A percentile compares a stretch with the other conserved stretches of the same genome.
Evolutionary conservation across 108 stramenopile genomes (phyloP).

Genomic region (Nitzschia palea): DNA sequence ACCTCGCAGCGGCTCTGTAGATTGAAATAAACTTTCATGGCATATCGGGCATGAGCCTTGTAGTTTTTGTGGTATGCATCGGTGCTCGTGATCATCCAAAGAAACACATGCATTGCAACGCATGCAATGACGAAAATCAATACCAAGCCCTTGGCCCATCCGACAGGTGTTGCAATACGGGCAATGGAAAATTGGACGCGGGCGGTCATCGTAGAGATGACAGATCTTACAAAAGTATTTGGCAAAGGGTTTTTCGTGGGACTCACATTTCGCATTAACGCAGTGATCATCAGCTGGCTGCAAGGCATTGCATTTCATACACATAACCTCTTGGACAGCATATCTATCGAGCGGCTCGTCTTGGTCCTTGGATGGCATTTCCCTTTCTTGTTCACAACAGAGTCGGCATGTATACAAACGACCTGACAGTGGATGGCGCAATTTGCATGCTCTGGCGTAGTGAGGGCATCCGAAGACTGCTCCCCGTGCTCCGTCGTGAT

Average conservation of each 20-base stretch:
- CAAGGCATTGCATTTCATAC: slow-evolving; percentile 87
- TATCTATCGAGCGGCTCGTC: slow-evolving; percentile 86
- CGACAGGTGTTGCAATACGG: slow-evolving; percentile 95
- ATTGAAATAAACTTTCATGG: slow-evolving; percentile 84
- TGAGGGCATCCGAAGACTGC: slow-evolving; percentile 87
- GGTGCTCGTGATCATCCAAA: slow-evolving; percentile 70
- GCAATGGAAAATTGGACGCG: slow-evolving; percentile 88
- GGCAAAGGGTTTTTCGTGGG: slow-evolving; percentile 63
- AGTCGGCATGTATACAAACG: slow-evolving; percentile 90
- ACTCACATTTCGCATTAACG: slow-evolving; percentile 69
- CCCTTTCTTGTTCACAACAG: slow-evolving; percentile 90
- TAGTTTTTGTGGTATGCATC: slow-evolving; percentile 90
- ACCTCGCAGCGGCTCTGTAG: slow-evolving; percentile 83
- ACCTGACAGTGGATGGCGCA: slow-evolving; percentile 87
- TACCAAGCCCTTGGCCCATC: slow-evolving; percentile 87
- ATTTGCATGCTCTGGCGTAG: slow-evolving; percentile 87
- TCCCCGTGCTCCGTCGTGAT: slow-evolving; percentile 74
- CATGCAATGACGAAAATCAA: slow-evolving; percentile 97
- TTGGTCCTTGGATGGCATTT: slow-evolving; percentile 64
- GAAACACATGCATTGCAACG: slow-evolving; percentile 96
- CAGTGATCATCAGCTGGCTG: slow-evolving; percentile 84
- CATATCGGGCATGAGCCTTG: slow-evolving; percentile 95
- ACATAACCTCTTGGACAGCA: slow-evolving; percentile 85
- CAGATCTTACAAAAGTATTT: slow-evolving; percentile 89
- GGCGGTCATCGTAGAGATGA: slow-evolving; percentile 84